Evolutionary conservation across 352 stramenopile species (phyloP), one percentile per base, ranked within the genome.

Genomic region (Saprolegnia parasitica): DNA sequence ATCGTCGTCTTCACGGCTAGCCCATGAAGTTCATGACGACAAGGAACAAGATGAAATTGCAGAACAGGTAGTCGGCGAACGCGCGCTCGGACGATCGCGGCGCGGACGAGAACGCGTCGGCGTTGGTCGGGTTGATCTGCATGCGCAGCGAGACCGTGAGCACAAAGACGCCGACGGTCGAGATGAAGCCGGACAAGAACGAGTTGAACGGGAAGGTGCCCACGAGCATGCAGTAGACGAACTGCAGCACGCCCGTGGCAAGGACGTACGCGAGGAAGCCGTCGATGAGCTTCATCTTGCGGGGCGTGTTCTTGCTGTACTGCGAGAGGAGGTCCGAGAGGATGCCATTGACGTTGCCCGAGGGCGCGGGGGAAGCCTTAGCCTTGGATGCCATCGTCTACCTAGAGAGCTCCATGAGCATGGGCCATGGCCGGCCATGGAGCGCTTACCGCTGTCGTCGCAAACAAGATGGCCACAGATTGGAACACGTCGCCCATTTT

Each of bases 21-120:
- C 89, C 89, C 83, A 97, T 96, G 77, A 97, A 97, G 80, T 97
- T 97, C 77, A 96, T 95, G 52, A 96, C 89, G 55, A 95, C 89
- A 49, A 97, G 82, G 81, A 97, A 97, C 61, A 97, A 83, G 40
- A 97, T 89, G 74, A 96, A 84, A 82, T 95, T 96, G 87, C 89
- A 97, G 70, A 96, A 93, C 54, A 96, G 79, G 73, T 96, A 97
- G 76, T 97, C 89, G 21, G 87, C 88, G 74, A 96, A 97, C 29
- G 88, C 88, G 68, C 87, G 87, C 76, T 94, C 83, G 72, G 92
- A 81, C 49, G 81, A 93, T 68, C 87, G 85, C 11, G 54, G 54
- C 13, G n/a, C 39, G 9, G 57, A 62, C 16, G 46, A 21, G 73
- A 91, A 86, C 46, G 77, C 79, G 70, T 91, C 90, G 74, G 87